Conservation (phyloP, 768 basidiomycete genomes). For the Suillus tomentosus region DNA sequence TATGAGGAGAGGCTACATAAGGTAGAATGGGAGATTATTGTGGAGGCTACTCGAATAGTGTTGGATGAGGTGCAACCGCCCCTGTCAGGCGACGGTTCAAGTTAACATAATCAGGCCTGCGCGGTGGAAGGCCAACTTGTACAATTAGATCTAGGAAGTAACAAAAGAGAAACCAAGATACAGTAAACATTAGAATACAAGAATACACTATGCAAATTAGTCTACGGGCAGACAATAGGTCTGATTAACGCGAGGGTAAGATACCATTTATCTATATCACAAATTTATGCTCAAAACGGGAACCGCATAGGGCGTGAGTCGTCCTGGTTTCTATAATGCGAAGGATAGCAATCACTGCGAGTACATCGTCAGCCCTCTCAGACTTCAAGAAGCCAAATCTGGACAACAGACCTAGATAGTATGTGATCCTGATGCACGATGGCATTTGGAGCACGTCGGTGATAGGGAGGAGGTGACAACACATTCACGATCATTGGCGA, state of each 20-base stretch:
- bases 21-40: conserved; percentile 90
- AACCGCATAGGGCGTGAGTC: conserved; percentile 25
- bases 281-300: conserved; percentile 25
- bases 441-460: conserved; percentile 18
- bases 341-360: conserved; percentile 22
- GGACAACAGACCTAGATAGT: conserved; percentile 20
- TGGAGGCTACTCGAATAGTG: conserved; percentile 76
- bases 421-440: conserved; percentile 6
- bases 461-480: conserved; percentile 30
- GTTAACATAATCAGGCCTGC: background rate
- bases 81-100: conserved; percentile 15
- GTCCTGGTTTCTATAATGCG: conserved; percentile 20
- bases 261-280: conserved; percentile 4
- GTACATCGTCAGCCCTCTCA: background rate
- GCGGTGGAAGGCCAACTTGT: background rate
- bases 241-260: conserved; percentile 11
- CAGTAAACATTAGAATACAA: background rate
- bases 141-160: background rate
- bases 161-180: background rate
- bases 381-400: background rate
- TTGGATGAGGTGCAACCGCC: conserved; percentile 52
- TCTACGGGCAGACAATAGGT: conserved; percentile 20
- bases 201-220: conserved; percentile 1
- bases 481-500: conserved; percentile 18
- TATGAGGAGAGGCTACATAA: conserved; percentile 79